These are phyloP conservation scores for Leccinum barrowsii DNA, from an alignment of 768 basidiomycete species.

Conservation along the genomic window DNA sequence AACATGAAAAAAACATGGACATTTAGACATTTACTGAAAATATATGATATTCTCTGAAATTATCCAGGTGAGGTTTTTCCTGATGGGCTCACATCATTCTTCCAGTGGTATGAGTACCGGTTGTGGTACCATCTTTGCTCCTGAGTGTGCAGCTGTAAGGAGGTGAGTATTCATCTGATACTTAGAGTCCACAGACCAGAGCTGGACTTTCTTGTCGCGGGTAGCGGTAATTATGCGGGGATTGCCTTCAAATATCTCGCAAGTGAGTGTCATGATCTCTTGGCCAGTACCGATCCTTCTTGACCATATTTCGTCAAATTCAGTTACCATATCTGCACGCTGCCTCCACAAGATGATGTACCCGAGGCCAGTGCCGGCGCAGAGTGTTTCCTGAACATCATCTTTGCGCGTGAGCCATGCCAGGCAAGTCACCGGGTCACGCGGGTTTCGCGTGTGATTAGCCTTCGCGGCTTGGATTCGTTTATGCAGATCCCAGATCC, in stretches of 20 bases:
- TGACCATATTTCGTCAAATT: not conserved
- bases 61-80: too few relatives aligned
- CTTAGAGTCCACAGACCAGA: not conserved
- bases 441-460: not conserved
- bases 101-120: not conserved
- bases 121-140: not conserved
- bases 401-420: not conserved
- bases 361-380: not conserved
- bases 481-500: not conserved
- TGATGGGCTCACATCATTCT: not conserved
- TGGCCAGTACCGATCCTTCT: not conserved
- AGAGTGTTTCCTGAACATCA: not conserved
- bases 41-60: too few relatives aligned
- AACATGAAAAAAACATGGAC: too few relatives aligned
- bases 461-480: not conserved
- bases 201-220: not conserved
- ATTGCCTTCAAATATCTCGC: not conserved
- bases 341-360: not conserved
- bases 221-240: not conserved
- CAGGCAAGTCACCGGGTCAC: not conserved
- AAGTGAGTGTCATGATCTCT: not conserved
- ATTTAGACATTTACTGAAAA: too few relatives aligned
- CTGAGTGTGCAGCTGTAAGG: not conserved
- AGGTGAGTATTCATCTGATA: not conserved
- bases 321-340: not conserved